phyloP scores from a whole-genome alignment of 164 flowering plant species.

The Berberis vulgaris region DNA sequence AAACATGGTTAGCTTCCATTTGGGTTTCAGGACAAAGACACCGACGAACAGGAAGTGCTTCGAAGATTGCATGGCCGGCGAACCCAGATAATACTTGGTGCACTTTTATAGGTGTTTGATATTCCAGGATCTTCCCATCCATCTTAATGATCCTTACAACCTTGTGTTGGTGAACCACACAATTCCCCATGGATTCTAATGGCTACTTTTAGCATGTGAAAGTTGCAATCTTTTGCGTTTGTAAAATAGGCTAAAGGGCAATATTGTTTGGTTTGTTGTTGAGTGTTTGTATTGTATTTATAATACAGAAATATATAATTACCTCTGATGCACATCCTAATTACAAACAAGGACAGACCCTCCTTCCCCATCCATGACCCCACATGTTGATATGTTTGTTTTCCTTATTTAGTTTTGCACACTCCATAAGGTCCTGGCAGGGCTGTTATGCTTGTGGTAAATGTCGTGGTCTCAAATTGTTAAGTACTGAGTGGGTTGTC shows the following conservation, averaged over 20 bases:
- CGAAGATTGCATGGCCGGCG: slow-evolving; percentile 34
- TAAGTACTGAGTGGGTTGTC: no score
- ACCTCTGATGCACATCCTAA: slow-evolving; percentile 8
- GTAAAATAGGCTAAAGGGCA: not conserved
- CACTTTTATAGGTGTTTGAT: slow-evolving; percentile 38
- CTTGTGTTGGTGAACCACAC: slow-evolving; percentile 38
- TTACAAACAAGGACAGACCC: not conserved
- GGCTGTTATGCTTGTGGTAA: not conserved
- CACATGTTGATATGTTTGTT: slow-evolving; percentile 1
- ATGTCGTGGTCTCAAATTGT: not conserved
- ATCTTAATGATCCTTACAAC: slow-evolving; percentile 42
- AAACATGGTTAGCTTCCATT: slow-evolving; percentile 29
- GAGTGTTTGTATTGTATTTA: slow-evolving; percentile 25
- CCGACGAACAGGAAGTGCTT: slow-evolving; percentile 19
- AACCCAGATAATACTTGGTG: slow-evolving; percentile 43
- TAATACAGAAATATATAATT: slow-evolving; percentile 5
- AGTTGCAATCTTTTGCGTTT: no score
- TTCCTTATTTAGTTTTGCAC: slow-evolving; percentile 13
- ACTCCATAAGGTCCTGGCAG: not conserved
- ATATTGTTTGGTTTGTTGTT: not conserved
- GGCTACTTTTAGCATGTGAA: not conserved
- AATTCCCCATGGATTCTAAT: slow-evolving; percentile 57
- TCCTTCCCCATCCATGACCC: not conserved
- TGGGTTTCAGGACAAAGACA: slow-evolving; percentile 32
- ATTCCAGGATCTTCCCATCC: slow-evolving; percentile 55